Base-by-base conservation (phyloP, 2,329 filamentous ascomycete species). In the Aspergillus bombycis region DNA sequence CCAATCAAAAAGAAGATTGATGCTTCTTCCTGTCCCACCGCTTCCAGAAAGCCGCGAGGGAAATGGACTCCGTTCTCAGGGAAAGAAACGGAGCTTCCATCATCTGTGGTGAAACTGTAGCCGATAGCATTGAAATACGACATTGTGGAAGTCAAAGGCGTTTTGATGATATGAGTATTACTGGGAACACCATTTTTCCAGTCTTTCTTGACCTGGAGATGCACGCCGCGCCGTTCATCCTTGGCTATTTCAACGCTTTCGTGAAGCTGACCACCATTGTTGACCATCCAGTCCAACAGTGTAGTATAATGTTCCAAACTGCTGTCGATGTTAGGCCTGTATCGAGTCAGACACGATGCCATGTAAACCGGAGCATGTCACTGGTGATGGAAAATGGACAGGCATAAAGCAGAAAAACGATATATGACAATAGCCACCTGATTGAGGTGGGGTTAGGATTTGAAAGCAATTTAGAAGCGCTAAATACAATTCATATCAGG, bases 1-100 rank as follows among this genome's bases (percentile, higher is more conserved):
- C 89, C 86, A 72, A 91, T 83, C 7, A 93, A 81, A 66, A 91
- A 89, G 76, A 92, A 90, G 4, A 89, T 84, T 10, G 87, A 84
- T 56, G 89, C 77, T 62, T 91, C 86, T 67, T 91, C 85, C 0
- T 87, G 83, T 1, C 84, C 83, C 2, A 83, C 75, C 5, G 72
- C 70, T 1, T 80, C 69, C 54, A 90, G 75, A 67, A 91, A 87
- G 1, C 72, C 71, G 0, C 67, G 56, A 0, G 86, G 83, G 54
- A 91, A 85, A 7, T 68, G 62, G 16, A 79, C 65, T 1, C 70
- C 76, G 54, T 79, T 75, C 14, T 68, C 70, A 3, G 71, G 66
- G 54, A 78, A 78, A 4, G 67, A 61, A 2, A 63, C 61, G 11
- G 60, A 28, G 28, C 58, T 53, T n/a, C 23, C 28, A n/a, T 58